A percentile compares a stretch with the other conserved stretches of the same genome.
Conservation (phyloP, 1,284 basidiomycete genomes). For the Tylopilus sp. region DNA sequence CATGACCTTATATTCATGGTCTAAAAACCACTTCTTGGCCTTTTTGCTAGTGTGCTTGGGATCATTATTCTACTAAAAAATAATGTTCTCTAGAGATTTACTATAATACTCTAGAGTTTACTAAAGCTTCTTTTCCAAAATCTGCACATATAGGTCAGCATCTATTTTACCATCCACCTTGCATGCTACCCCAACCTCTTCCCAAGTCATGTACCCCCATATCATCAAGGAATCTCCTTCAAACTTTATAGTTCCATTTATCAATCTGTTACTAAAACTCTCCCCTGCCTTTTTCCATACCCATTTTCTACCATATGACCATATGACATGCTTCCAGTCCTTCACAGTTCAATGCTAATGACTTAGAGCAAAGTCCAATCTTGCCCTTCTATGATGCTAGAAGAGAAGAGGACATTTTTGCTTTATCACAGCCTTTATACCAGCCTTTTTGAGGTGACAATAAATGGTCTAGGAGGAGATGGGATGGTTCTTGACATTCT, state of each 20-base stretch:
- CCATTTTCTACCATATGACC: background rate
- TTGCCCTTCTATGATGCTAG: background rate
- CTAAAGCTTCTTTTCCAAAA: background rate
- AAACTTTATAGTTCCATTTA: background rate
- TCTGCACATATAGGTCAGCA: background rate
- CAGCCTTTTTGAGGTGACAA: background rate
- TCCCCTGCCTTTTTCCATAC: no score
- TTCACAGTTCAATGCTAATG: background rate
- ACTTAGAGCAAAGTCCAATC: background rate
- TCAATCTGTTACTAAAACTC: background rate
- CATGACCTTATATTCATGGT: constrained; percentile 1
- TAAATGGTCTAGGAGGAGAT: background rate
- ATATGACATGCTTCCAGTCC: background rate
- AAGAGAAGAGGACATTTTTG: background rate
- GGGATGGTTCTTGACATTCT: background rate
- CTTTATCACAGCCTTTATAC: background rate
- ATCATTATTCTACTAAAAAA: no score
- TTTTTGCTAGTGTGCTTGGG: background rate
- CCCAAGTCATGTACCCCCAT: background rate
- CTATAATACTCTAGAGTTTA: background rate
- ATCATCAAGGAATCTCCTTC: background rate
- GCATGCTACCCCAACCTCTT: no score
- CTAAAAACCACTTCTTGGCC: background rate
- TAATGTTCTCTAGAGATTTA: no score
- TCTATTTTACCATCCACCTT: background rate